These are phyloP conservation scores for Fonsecaea nubica DNA, from an alignment of 2,329 filamentous ascomycete species.

Conservation along the genomic window DNA sequence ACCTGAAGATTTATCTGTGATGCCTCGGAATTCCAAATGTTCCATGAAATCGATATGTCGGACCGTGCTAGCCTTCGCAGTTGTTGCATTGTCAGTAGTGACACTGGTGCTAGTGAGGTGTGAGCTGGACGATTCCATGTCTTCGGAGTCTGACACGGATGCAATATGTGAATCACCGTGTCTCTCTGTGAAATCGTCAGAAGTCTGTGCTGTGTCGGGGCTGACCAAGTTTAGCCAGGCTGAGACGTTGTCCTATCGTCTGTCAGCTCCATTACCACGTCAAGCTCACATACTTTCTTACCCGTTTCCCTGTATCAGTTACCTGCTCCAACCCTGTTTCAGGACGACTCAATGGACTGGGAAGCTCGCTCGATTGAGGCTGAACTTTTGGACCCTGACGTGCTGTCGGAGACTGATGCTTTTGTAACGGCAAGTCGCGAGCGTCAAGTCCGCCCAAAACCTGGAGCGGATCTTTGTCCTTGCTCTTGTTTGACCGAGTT, in stretches of 20 bases:
- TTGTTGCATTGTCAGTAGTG: slow-evolving; percentile 12
- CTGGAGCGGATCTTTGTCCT: not conserved
- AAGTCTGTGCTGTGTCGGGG: no score
- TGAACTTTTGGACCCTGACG: not conserved
- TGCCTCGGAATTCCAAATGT: slow-evolving; percentile 21
- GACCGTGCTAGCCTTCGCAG: slow-evolving; percentile 14
- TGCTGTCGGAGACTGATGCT: slow-evolving; percentile 1
- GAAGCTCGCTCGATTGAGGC: no score
- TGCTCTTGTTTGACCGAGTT: slow-evolving; percentile 9
- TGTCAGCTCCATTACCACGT: no score
- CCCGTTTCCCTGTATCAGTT: no score
- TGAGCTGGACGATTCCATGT: slow-evolving; percentile 20
- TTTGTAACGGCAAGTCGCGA: slow-evolving; percentile 7
- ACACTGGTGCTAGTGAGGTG: slow-evolving; percentile 3
- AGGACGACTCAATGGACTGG: no score
- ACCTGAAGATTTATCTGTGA: slow-evolving; percentile 13
- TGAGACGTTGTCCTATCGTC: no score
- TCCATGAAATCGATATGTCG: slow-evolving; percentile 13
- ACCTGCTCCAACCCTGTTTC: no score
- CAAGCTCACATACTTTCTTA: no score
- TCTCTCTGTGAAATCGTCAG: not conserved
- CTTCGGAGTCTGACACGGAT: not conserved
- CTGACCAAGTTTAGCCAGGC: no score
- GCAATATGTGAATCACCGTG: not conserved
- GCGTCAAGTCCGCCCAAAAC: not conserved